Conservation (phyloP, 1,284 basidiomycete species). For the Hortiboletus rubellus region DNA sequence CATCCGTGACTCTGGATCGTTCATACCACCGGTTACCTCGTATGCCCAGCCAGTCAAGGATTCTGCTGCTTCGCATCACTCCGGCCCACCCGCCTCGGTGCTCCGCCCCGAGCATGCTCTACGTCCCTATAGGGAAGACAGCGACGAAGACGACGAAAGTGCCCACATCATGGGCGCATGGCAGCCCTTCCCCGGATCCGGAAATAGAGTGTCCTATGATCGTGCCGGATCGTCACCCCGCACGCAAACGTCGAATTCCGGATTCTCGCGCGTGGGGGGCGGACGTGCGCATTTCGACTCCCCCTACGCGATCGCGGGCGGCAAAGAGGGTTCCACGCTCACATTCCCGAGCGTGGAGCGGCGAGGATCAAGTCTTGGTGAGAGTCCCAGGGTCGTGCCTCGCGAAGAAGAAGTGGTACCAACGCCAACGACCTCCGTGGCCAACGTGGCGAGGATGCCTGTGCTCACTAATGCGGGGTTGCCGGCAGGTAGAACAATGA, state of each 20-base stretch:
- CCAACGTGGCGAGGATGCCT: slow-evolving; percentile 44
- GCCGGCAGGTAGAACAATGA: slow-evolving; percentile 71
- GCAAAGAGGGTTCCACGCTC: slow-evolving; percentile 47
- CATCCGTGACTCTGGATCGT: slow-evolving; percentile 42
- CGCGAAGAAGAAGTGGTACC: slow-evolving; percentile 38
- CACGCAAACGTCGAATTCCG: slow-evolving; percentile 47
- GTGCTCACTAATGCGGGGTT: slow-evolving; percentile 42
- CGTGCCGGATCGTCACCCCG: slow-evolving; percentile 32
- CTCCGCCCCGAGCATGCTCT: slow-evolving; percentile 75
- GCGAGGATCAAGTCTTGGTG: slow-evolving; percentile 28
- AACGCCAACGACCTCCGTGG: slow-evolving; percentile 54
- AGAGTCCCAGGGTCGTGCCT: slow-evolving; percentile 25
- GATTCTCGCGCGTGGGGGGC: slow-evolving; percentile 77
- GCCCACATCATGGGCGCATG: slow-evolving; percentile 85
- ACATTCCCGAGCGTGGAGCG: slow-evolving; percentile 66
- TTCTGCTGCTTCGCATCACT: slow-evolving; percentile 36
- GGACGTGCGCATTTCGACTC: slow-evolving; percentile 76
- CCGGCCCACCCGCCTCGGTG: slow-evolving; percentile 71
- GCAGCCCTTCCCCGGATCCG: slow-evolving; percentile 65
- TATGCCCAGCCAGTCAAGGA: slow-evolving; percentile 26
- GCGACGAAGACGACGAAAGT: slow-evolving; percentile 71
- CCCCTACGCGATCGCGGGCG: slow-evolving; percentile 68
- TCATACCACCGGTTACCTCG: slow-evolving; percentile 40
- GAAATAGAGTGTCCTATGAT: slow-evolving; percentile 46
- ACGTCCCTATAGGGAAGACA: slow-evolving; percentile 74